Evolutionary conservation across 306 rosid genomes (phyloP), one percentile per base, ranked within the genome.

Genomic region (Casuarina cunninghamiana): DNA sequence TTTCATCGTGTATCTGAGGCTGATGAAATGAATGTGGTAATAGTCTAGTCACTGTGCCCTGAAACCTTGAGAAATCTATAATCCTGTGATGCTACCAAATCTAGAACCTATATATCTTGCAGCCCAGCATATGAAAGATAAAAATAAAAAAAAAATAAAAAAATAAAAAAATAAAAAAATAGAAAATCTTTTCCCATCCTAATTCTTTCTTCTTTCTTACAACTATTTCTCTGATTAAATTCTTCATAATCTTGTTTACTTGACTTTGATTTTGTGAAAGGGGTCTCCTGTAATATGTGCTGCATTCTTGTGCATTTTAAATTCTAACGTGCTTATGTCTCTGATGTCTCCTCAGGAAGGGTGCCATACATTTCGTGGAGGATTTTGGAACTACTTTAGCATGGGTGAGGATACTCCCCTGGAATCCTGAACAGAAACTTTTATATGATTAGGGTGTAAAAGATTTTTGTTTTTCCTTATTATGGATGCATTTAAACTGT

Each of bases 311-410:
- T 63, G 21, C 1, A 53, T 17, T 71, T 26, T 55, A 60, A 57
- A 48, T 80, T 62, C 68, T 77, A 49, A 17, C 53, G 3, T 77
- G 77, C 17, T 38, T 74, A 81, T 81, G 41, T 80, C 79, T 72
- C 79, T 72, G 9, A 71, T 53, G 76, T 73, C 79, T 84, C 81
- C 54, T 70, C 96, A 93, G 99, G 96, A 88, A 71, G 99, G 99
- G 69, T 84, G 35, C 82, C 93, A 89, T 81, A 95, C 97, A 32
- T 95, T 91, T 82, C 99, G 97, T 44, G 99, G 99, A 8, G 99
- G 99, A 74, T 95, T 93, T 84, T 93, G 97, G 97, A 95, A 95
- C 89, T 91, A 93, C 89, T 95, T 93, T 85, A 95, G 99, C 87
- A 91, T 95, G 97, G 99, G 99, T 93, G 85, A 86, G 89, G 80